A percentile compares a stretch with the other conserved stretches of the same genome.
phyloP scores from a whole-genome alignment of 1,284 basidiomycete species.

The Tylopilus sp. region DNA sequence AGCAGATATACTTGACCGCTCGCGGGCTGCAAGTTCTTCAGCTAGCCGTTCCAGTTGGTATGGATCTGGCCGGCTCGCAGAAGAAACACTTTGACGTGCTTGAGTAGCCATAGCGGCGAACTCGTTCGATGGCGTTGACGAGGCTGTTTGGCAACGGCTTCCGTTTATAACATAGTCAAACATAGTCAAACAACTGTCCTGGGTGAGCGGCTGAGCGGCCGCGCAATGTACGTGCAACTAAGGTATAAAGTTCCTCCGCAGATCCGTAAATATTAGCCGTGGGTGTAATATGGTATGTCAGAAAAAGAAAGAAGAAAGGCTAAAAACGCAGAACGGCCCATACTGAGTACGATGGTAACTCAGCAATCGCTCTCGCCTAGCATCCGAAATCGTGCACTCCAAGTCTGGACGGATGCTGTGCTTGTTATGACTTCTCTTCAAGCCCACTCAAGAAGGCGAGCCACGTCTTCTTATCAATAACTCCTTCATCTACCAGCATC shows the following conservation, averaged over 20 bases:
- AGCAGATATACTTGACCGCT: conserved; percentile 32
- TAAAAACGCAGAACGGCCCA: neutral
- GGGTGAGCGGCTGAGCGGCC: too few relatives aligned
- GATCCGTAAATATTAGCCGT: neutral
- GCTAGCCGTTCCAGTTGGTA: conserved; percentile 67
- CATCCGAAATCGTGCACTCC: neutral
- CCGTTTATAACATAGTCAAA: conserved; percentile 25
- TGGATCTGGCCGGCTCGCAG: conserved; percentile 39
- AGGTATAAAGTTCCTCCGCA: neutral
- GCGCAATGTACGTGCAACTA: neutral
- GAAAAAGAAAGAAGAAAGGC: neutral
- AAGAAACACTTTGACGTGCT: conserved; percentile 15
- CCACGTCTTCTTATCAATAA: conserved; percentile 93
- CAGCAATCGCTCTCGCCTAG: neutral
- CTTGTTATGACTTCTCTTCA: conserved; percentile 46
- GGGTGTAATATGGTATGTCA: neutral
- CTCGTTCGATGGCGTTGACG: neutral
- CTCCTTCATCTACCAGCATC: conserved; percentile 64
- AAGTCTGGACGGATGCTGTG: neutral
- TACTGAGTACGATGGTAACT: neutral
- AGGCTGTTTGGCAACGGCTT: conserved; percentile 25
- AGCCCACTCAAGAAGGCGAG: conserved; percentile 74
- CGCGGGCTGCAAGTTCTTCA: conserved; percentile 62
- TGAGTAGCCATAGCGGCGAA: conserved; percentile 17
- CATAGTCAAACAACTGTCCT: conserved; percentile 1